phyloP scores from a whole-genome alignment of 192 early-diverging fungal genomes.

The Geranomyces michiganensis region DNA sequence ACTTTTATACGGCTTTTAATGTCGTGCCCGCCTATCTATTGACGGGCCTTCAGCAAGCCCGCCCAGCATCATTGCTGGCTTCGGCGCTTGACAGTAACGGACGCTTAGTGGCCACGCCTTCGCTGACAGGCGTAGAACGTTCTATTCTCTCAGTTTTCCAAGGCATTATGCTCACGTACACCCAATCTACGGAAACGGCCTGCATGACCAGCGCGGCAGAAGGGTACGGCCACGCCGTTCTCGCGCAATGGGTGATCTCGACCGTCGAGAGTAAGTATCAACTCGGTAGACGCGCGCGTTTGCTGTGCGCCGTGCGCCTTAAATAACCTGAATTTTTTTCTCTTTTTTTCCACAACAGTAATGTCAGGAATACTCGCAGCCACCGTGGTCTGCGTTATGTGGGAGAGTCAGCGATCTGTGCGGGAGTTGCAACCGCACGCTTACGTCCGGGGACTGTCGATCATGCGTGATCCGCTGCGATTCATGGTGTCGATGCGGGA shows the following conservation, averaged over 20 bases:
- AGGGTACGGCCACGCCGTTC: conserved; percentile 6
- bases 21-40: neutral
- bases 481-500: conserved; percentile 25
- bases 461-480: conserved; percentile 13
- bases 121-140: neutral
- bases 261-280: neutral
- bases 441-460: conserved; percentile 10
- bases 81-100: neutral
- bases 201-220: neutral
- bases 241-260: conserved; percentile 1
- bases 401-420: conserved; percentile 3
- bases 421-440: conserved; percentile 14
- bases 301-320: no score
- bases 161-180: conserved; percentile 4
- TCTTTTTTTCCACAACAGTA: neutral
- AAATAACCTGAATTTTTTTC: no score
- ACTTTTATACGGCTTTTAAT: conserved; percentile 1
- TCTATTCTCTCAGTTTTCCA: neutral
- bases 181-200: neutral
- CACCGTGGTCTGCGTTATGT: conserved; percentile 5
- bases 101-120: neutral
- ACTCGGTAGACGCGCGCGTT: no score
- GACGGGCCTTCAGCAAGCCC: neutral
- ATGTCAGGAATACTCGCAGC: neutral
- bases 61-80: conserved; percentile 2